These are phyloP conservation scores for Suillus plorans DNA, from an alignment of 768 basidiomycete genomes.

Conservation along the genomic window DNA sequence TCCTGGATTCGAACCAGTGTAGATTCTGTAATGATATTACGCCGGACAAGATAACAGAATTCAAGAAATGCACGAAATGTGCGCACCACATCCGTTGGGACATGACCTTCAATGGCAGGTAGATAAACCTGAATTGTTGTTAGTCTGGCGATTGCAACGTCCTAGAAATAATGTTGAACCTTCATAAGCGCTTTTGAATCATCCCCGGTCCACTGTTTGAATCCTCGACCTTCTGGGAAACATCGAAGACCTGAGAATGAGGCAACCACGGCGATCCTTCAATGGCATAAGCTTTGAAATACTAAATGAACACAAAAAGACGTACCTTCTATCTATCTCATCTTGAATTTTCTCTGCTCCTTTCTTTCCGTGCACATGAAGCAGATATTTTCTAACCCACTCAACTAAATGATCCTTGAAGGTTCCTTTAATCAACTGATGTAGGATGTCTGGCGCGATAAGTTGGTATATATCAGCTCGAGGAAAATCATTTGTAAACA, in stretches of 20 bases:
- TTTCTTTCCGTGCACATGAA: not conserved
- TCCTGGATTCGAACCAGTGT: too few relatives aligned
- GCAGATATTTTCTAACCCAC: not conserved
- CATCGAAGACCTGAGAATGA: not conserved
- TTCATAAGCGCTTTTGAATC: not conserved
- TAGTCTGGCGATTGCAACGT: too few relatives aligned
- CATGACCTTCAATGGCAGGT: too few relatives aligned
- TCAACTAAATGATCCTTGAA: not conserved
- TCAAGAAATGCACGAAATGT: too few relatives aligned
- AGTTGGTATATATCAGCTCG: not conserved
- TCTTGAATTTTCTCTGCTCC: not conserved
- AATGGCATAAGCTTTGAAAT: not conserved
- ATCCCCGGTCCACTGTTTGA: not conserved
- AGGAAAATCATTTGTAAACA: not conserved
- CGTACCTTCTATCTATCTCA: not conserved
- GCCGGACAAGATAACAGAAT: too few relatives aligned
- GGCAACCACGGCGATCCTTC: not conserved
- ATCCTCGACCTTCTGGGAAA: not conserved
- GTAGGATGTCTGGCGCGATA: not conserved
- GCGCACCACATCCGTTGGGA: too few relatives aligned
- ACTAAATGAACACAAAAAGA: fast-evolving
- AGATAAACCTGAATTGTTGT: not conserved
- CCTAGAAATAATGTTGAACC: not conserved
- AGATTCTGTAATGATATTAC: too few relatives aligned
- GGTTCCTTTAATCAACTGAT: not conserved